Evolutionary conservation across 345 rosid genomes (phyloP).

Genomic region (Luvunga scandens): DNA sequence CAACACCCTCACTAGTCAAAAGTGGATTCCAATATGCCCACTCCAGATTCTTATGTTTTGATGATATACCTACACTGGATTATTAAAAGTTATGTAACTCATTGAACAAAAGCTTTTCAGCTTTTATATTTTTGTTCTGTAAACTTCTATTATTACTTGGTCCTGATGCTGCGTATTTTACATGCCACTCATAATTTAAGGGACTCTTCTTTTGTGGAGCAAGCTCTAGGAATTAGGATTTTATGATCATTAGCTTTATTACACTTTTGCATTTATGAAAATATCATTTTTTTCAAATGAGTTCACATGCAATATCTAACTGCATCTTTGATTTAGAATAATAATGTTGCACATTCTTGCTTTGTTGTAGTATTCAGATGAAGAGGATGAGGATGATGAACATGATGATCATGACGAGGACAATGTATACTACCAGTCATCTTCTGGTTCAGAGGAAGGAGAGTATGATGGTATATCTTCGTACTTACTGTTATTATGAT

Average conservation of each 20-base stretch:
- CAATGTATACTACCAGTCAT: conserved; percentile 29
- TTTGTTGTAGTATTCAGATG: conserved; percentile 46
- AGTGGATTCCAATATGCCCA: background rate
- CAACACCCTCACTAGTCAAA: background rate
- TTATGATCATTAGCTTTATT: background rate
- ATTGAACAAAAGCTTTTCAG: background rate
- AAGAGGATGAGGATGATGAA: conserved; percentile 36
- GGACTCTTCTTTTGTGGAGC: background rate
- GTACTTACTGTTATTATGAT: background rate
- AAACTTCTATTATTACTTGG: background rate
- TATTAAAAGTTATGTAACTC: background rate
- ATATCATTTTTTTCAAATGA: background rate
- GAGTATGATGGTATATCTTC: conserved; percentile 33
- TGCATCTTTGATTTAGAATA: background rate
- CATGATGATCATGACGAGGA: conserved; percentile 18
- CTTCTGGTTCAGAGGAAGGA: conserved; percentile 42
- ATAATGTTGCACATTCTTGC: background rate
- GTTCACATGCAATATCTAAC: background rate
- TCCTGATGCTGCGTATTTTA: background rate
- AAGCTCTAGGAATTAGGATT: background rate
- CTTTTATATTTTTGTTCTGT: background rate
- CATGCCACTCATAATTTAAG: background rate
- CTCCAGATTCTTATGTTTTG: background rate
- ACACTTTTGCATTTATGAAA: background rate
- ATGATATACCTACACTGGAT: background rate